These are phyloP conservation scores for Solanum clarkiae DNA, from an alignment of 257 asterid species.

Conservation along the genomic window DNA sequence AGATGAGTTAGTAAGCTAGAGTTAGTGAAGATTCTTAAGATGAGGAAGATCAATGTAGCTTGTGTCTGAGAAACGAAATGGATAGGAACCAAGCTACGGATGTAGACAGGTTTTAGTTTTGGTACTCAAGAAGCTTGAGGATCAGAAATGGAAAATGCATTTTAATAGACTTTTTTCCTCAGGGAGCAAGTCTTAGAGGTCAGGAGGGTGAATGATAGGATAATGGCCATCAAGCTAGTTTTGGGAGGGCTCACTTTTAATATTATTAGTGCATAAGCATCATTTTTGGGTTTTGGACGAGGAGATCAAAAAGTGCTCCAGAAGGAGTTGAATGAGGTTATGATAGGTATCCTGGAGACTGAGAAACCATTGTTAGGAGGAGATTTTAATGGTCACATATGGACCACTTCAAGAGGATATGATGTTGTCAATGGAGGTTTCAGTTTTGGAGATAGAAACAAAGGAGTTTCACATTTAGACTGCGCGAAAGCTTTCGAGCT, in stretches of 20 bases:
- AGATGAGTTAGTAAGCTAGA: not conserved
- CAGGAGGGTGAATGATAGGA: not conserved
- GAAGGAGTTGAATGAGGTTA: not conserved
- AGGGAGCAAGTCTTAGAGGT: not conserved
- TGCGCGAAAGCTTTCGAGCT: not conserved
- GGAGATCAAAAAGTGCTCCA: not conserved
- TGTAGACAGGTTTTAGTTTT: not conserved
- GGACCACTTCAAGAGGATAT: not conserved
- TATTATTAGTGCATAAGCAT: not conserved
- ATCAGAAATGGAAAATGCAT: not conserved
- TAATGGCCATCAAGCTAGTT: not conserved
- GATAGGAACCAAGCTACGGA: not conserved
- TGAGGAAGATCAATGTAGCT: not conserved
- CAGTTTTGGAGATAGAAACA: not conserved
- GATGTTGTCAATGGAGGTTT: not conserved
- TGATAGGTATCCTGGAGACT: not conserved
- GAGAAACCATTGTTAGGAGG: not conserved
- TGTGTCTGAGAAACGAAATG: not conserved
- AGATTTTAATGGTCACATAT: not conserved
- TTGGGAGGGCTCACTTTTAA: not conserved
- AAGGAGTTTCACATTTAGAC: not conserved
- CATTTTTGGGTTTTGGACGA: not conserved
- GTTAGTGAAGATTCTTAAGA: not conserved
- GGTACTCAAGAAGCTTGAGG: not conserved
- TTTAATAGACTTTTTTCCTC: not conserved